Evolutionary conservation across 1,284 basidiomycete species (phyloP).

Genomic region (Golubevia sp.): DNA sequence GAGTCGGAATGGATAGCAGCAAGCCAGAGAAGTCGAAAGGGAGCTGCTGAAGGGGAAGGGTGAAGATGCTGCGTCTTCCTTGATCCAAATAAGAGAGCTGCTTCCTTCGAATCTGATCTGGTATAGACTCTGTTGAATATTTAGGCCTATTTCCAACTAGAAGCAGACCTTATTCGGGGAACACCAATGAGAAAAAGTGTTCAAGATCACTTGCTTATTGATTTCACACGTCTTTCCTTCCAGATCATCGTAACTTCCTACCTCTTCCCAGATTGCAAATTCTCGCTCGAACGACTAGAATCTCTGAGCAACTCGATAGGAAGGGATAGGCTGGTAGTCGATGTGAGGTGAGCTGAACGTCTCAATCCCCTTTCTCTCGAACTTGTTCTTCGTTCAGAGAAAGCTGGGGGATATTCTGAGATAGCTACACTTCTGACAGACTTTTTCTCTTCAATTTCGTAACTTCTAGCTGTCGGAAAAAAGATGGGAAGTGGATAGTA

Average conservation of each 20-base stretch:
- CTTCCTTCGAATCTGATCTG: too few relatives aligned
- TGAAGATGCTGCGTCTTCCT: too few relatives aligned
- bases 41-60: too few relatives aligned
- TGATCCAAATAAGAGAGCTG: too few relatives aligned
- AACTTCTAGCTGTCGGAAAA: conserved; percentile 75
- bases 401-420: not conserved
- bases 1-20: too few relatives aligned
- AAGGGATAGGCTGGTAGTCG: conserved; percentile 87
- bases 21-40: too few relatives aligned
- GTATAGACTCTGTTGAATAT: too few relatives aligned
- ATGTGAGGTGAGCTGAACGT: conserved; percentile 75
- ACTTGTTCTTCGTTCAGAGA: not conserved
- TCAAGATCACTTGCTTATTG: too few relatives aligned
- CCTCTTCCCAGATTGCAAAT: conserved; percentile 82
- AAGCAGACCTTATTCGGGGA: too few relatives aligned
- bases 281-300: conserved; percentile 76
- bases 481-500: conserved; percentile 82
- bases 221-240: not conserved
- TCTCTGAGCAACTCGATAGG: conserved; percentile 73
- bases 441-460: not conserved
- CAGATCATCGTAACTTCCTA: conserved; percentile 96
- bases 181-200: too few relatives aligned
- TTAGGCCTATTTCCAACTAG: too few relatives aligned
- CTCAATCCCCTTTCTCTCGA: conserved; percentile 1
- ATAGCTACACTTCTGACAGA: not conserved